Percentiles rank a stretch among this genome's conserved stretches.
Evolutionary conservation across 108 stramenopile species (phyloP).

Genomic region (Fragilaria radians): DNA sequence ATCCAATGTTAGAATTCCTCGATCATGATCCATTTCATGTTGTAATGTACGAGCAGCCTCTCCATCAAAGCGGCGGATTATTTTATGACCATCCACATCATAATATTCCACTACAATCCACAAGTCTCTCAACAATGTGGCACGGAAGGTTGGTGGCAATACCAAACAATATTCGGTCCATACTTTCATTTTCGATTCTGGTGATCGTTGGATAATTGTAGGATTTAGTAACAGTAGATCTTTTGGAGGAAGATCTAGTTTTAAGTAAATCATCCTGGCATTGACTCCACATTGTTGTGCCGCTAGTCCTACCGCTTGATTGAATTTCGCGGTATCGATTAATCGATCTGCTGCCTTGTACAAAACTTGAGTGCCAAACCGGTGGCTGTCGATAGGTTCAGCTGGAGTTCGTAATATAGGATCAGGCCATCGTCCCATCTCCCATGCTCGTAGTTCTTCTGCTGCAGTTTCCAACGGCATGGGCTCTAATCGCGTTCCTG

Average conservation of each 20-base stretch:
- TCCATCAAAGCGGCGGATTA: slow-evolving; percentile 24
- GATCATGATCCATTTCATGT: slow-evolving; percentile 86
- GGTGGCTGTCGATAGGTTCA: slow-evolving; percentile 9
- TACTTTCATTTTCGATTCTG: slow-evolving; percentile 59
- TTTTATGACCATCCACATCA: slow-evolving; percentile 13
- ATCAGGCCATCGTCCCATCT: slow-evolving; percentile 78
- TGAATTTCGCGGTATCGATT: slow-evolving; percentile 38
- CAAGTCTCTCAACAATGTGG: slow-evolving; percentile 67
- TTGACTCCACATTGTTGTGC: slow-evolving; percentile 85
- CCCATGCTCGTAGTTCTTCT: slow-evolving; percentile 7
- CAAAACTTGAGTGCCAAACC: slow-evolving; percentile 10
- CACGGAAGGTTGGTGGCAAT: slow-evolving; percentile 64
- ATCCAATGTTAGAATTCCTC: slow-evolving; percentile 73
- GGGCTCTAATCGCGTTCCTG: slow-evolving; percentile 23
- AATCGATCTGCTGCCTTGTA: slow-evolving; percentile 32
- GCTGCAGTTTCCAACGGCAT: slow-evolving; percentile 15
- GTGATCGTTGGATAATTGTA: slow-evolving; percentile 53
- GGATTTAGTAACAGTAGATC: slow-evolving; percentile 67
- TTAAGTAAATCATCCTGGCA: slow-evolving; percentile 56
- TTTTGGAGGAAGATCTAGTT: slow-evolving; percentile 8
- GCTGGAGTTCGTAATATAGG: slow-evolving; percentile 58
- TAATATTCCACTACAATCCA: slow-evolving; percentile 56
- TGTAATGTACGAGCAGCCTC: slow-evolving; percentile 64
- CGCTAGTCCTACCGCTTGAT: slow-evolving; percentile 75
- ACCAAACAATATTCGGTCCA: slow-evolving; percentile 83